Percentiles rank a stretch among this genome's conserved stretches.
Evolutionary conservation across 148 eudicot species (phyloP).

Genomic region (Diospyros lotus): DNA sequence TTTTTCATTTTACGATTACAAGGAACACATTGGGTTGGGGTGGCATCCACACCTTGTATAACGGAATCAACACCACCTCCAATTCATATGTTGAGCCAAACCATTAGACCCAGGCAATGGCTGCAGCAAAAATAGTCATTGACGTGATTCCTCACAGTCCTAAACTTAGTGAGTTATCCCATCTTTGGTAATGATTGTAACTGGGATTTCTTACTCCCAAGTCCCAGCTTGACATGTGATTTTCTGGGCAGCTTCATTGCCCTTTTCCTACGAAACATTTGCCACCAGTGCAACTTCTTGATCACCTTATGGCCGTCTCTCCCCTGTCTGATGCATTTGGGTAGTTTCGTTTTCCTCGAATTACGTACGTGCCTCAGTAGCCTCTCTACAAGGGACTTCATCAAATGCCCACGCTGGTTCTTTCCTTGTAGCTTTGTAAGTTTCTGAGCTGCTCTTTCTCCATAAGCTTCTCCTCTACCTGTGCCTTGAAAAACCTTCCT

Average conservation of each 20-base stretch:
- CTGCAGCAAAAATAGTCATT: too few species aligned
- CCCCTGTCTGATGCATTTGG: conserved; percentile 20
- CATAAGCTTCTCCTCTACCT: conserved; percentile 19
- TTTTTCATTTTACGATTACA: too few species aligned
- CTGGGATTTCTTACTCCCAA: conserved; percentile 19
- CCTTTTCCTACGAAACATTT: conserved; percentile 25
- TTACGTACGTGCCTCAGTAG: conserved; percentile 40
- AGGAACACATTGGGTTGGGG: too few species aligned
- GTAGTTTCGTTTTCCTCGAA: conserved; percentile 36
- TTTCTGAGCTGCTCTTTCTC: conserved; percentile 32
- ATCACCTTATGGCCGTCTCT: conserved; percentile 11
- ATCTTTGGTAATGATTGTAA: conserved; percentile 14
- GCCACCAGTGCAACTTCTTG: conserved; percentile 39
- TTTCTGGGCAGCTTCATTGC: conserved; percentile 33
- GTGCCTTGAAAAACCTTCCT: conserved; percentile 26
- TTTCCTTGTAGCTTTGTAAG: conserved; percentile 31
- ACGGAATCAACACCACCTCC: too few species aligned
- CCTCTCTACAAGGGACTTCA: conserved; percentile 32
- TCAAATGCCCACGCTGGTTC: conserved; percentile 37
- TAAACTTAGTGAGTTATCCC: too few species aligned
- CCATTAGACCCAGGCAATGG: too few species aligned
- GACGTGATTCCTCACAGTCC: too few species aligned
- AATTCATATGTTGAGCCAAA: too few species aligned
- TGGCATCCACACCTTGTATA: too few species aligned
- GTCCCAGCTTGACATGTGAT: conserved; percentile 32